Conservation (phyloP, 345 rosid species). For the Litchi chinensis region DNA sequence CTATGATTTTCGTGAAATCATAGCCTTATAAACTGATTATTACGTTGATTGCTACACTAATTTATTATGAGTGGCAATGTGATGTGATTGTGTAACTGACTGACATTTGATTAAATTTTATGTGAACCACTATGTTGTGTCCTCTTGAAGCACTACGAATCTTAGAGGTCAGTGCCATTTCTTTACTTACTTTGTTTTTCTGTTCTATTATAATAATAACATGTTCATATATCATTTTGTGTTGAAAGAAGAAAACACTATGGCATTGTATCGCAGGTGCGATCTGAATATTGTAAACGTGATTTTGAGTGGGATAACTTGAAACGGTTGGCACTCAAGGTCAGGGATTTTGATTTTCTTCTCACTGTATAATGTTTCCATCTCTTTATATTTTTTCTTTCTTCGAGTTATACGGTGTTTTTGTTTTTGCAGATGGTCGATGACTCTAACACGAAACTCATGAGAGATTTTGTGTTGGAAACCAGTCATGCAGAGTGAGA, state of each 20-base stretch:
- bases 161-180: constrained; percentile 55
- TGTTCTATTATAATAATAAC: too few relatives aligned
- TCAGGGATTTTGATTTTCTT: constrained; percentile 22
- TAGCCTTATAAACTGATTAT: not conserved
- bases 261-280: constrained; percentile 47
- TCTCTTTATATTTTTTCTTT: not conserved
- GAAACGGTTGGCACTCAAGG: constrained; percentile 58
- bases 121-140: constrained; percentile 1
- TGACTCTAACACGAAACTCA: constrained; percentile 64
- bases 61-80: not conserved
- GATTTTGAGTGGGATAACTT: constrained; percentile 92
- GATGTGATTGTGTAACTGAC: not conserved
- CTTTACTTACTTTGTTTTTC: not conserved
- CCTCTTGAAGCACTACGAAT: constrained; percentile 62
- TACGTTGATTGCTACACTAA: not conserved
- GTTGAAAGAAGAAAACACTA: too few relatives aligned
- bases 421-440: constrained; percentile 51
- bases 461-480: constrained; percentile 77
- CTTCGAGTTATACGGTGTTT: not conserved
- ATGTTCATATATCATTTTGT: too few relatives aligned
- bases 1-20: too few relatives aligned
- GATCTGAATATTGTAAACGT: constrained; percentile 75
- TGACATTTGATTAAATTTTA: not conserved
- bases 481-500: constrained; percentile 54
- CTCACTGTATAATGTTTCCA: not conserved